phyloP scores from a whole-genome alignment of 805 yeast species.

The Wickerhamomyces chaumierensis region DNA sequence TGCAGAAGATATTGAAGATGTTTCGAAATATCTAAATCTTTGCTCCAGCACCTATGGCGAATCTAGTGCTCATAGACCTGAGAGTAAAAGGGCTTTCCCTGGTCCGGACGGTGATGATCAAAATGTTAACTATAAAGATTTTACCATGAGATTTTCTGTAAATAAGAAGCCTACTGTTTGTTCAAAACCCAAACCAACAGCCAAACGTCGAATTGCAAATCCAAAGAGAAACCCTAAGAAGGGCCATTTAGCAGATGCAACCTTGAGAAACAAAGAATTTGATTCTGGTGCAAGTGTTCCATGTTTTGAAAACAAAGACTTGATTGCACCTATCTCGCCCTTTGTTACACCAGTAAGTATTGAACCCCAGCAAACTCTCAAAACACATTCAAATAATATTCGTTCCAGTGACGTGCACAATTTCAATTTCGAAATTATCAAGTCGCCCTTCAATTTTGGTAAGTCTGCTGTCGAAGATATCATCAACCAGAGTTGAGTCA shows the following conservation, averaged over 20 bases:
- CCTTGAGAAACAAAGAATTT: no score
- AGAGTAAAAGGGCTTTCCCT: neutral
- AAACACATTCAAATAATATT: slow-evolving; percentile 11
- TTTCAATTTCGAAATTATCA: slow-evolving; percentile 11
- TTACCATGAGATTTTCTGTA: slow-evolving; percentile 2
- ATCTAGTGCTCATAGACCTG: neutral
- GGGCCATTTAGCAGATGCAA: no score
- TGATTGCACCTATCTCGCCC: no score
- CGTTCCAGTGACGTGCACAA: slow-evolving; percentile 12
- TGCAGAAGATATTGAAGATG: slow-evolving; percentile 1
- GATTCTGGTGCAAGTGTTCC: no score
- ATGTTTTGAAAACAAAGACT: no score
- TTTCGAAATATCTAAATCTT: slow-evolving; percentile 1
- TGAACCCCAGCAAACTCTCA: slow-evolving; percentile 9
- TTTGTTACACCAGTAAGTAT: no score
- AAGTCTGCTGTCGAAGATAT: neutral
- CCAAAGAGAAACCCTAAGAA: no score
- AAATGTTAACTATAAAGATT: slow-evolving; percentile 2
- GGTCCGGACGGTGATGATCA: neutral
- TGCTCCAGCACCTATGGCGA: slow-evolving; percentile 1
- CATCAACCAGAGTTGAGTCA: neutral
- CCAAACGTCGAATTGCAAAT: no score
- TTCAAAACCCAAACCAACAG: no score
- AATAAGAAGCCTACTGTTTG: neutral
- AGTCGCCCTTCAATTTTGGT: neutral